These are phyloP conservation scores for Penicillium thymicola DNA, from an alignment of 2,329 filamentous ascomycete genomes.

Conservation along the genomic window DNA sequence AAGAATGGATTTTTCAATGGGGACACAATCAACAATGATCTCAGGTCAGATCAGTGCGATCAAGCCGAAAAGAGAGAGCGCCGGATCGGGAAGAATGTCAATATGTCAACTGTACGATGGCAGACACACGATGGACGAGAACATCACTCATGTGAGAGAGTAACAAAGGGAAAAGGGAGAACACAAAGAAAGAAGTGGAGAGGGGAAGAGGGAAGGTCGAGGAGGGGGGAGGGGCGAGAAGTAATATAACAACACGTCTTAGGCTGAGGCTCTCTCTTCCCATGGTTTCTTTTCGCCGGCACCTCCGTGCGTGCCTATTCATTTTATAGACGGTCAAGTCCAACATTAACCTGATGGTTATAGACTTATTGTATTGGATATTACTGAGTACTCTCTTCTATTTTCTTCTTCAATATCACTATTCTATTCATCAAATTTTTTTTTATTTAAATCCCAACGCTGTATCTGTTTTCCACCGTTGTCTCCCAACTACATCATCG, in stretches of 20 bases:
- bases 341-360: neutral
- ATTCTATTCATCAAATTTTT: neutral
- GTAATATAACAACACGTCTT: neutral
- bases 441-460: neutral
- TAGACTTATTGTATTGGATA: neutral
- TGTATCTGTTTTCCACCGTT: neutral
- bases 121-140: constrained; percentile 17
- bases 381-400: neutral
- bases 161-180: constrained; percentile 6
- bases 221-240: neutral
- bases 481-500: constrained; percentile 3
- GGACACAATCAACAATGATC: neutral
- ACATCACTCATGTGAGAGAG: constrained; percentile 16
- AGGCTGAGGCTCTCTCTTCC: constrained; percentile 10
- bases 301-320: constrained; percentile 6
- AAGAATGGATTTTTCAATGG: neutral
- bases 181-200: constrained; percentile 6
- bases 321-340: neutral
- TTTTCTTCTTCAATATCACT: neutral
- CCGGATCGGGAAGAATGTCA: constrained; percentile 29
- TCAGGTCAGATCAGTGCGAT: constrained; percentile 5
- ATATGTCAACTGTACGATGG: constrained; percentile 26
- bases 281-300: constrained; percentile 13
- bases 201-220: neutral
- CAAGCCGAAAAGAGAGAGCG: constrained; percentile 6